Conservation (phyloP, 768 basidiomycete genomes). For the Boletus barrowsii region DNA sequence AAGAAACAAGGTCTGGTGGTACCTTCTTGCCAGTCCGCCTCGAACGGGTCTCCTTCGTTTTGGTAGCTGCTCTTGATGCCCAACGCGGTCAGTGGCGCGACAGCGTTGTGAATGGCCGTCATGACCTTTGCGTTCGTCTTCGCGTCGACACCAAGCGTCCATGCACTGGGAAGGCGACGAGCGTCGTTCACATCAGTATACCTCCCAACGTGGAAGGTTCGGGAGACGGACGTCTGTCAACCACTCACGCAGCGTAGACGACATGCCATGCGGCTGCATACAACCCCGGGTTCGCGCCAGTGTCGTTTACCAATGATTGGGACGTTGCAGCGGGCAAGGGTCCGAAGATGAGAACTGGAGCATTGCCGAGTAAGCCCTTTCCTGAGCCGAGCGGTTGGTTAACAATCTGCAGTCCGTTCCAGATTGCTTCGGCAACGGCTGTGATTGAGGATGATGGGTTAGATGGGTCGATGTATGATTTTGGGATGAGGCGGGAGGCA, state of each 20-base stretch:
- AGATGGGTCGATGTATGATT: slow-evolving; percentile 14
- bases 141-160: slow-evolving; percentile 10
- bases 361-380: not conserved
- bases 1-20: not conserved
- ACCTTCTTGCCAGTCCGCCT: slow-evolving; percentile 20
- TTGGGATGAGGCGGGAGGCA: slow-evolving; percentile 20
- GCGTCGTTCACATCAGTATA: not conserved
- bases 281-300: slow-evolving; percentile 17
- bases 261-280: slow-evolving; percentile 16
- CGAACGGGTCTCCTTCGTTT: slow-evolving; percentile 19
- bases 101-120: slow-evolving; percentile 6
- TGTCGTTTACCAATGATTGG: slow-evolving; percentile 4
- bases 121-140: slow-evolving; percentile 1
- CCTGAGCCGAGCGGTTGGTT: slow-evolving; percentile 1
- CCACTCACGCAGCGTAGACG: slow-evolving; percentile 11
- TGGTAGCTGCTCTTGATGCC: slow-evolving; percentile 24
- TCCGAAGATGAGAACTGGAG: not conserved
- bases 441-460: slow-evolving; percentile 5
- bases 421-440: slow-evolving; percentile 14
- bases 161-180: slow-evolving; percentile 1
- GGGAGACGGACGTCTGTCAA: too few relatives aligned
- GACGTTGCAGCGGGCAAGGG: slow-evolving; percentile 7
- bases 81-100: slow-evolving; percentile 11
- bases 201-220: not conserved
- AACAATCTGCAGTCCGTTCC: slow-evolving; percentile 17